Percentiles rank a stretch among this genome's conserved stretches.
Conservation (phyloP, 805 yeast genomes). For the Kluyveromyces nonfermentans region DNA sequence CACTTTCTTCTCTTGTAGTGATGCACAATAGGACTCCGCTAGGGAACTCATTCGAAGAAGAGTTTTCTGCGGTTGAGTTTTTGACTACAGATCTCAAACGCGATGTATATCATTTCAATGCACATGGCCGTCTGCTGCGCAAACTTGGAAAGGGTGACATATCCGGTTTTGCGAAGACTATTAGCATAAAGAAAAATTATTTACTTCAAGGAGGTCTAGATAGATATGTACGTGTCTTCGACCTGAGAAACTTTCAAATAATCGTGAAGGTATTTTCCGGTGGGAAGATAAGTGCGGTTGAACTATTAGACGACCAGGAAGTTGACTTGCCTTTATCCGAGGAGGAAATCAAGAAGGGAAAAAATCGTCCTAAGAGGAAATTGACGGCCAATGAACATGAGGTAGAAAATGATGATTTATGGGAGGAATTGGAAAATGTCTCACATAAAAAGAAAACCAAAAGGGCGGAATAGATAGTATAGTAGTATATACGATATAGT, state of each 20-base stretch:
- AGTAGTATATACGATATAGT: not conserved
- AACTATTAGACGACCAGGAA: conserved; percentile 27
- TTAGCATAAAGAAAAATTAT: conserved; percentile 29
- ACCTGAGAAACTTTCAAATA: conserved; percentile 46
- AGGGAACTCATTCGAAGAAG: conserved; percentile 15
- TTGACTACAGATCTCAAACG: conserved; percentile 67
- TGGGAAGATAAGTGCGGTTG: conserved; percentile 41
- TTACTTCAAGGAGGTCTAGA: conserved; percentile 80
- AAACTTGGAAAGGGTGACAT: conserved; percentile 74
- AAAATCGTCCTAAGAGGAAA: conserved; percentile 30
- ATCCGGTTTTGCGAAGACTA: conserved; percentile 37
- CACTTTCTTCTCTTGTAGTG: conserved; percentile 16
- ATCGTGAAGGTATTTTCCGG: conserved; percentile 67
- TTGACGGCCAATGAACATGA: conserved; percentile 25
- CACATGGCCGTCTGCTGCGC: conserved; percentile 48
- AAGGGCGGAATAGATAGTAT: not conserved
- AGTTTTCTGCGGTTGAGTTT: conserved; percentile 32
- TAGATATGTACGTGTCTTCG: conserved; percentile 73
- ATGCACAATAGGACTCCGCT: conserved; percentile 4
- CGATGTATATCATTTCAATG: conserved; percentile 48
- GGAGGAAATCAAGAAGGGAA: conserved; percentile 25
- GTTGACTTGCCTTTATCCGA: conserved; percentile 28
- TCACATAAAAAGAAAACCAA: conserved; percentile 8
- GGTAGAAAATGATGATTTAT: conserved; percentile 28
- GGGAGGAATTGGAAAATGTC: conserved; percentile 21